Conservation (phyloP, 495 filamentous ascomycete species). For the Sphaerosporella brunnea region DNA sequence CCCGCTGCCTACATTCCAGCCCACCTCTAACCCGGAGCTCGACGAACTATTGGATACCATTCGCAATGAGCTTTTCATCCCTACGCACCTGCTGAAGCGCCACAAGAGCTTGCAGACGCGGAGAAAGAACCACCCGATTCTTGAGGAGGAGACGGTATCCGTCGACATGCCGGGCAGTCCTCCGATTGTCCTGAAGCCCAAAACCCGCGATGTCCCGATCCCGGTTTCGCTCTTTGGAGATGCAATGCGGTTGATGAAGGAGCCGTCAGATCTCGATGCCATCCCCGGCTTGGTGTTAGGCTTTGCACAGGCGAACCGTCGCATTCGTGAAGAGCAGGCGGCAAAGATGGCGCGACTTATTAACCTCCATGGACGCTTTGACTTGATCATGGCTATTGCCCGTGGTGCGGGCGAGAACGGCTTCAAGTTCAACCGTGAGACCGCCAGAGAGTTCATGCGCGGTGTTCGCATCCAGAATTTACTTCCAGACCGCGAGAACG, state of each 20-base stretch:
- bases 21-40: slow-evolving; percentile 37
- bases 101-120: slow-evolving; percentile 41
- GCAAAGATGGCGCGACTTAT: slow-evolving; percentile 8
- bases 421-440: slow-evolving; percentile 5
- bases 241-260: slow-evolving; percentile 36
- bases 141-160: slow-evolving; percentile 41
- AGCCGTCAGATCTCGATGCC: slow-evolving; percentile 41
- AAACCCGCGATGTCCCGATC: background rate
- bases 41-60: slow-evolving; percentile 32
- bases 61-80: slow-evolving; percentile 47
- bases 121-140: slow-evolving; percentile 32
- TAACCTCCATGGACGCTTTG: slow-evolving; percentile 2
- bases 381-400: slow-evolving; percentile 12
- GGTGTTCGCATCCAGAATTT: slow-evolving; percentile 6
- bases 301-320: slow-evolving; percentile 18
- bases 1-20: slow-evolving; percentile 33
- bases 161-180: slow-evolving; percentile 45
- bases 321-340: background rate
- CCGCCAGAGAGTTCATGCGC: slow-evolving; percentile 13
- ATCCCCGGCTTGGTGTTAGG: slow-evolving; percentile 42
- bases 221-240: slow-evolving; percentile 21
- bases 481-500: background rate
- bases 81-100: slow-evolving; percentile 36
- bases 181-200: slow-evolving; percentile 10
- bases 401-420: background rate